These are phyloP conservation scores for Hortiboletus flavorubellus DNA, from an alignment of 768 basidiomycete species.

Conservation along the genomic window DNA sequence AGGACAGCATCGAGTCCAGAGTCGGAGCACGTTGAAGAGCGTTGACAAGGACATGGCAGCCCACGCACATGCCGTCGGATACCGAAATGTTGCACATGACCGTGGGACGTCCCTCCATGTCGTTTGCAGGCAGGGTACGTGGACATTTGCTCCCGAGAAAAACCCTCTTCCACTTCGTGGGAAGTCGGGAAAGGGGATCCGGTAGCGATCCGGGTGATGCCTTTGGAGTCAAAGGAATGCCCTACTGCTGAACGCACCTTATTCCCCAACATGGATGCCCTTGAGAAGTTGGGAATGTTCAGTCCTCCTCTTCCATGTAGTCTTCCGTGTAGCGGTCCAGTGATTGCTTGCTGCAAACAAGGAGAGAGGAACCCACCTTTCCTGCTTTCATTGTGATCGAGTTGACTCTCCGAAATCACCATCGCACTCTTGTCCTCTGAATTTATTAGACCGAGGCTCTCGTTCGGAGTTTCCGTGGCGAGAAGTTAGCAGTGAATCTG, in stretches of 20 bases:
- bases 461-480: conserved; percentile 4
- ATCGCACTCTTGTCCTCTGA: not conserved
- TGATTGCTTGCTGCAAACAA: not conserved
- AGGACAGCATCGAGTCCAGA: too few relatives aligned
- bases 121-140: too few relatives aligned
- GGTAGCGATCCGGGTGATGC: not conserved
- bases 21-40: too few relatives aligned
- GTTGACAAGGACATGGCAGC: too few relatives aligned
- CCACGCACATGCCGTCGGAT: too few relatives aligned
- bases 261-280: not conserved
- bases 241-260: conserved; percentile 26
- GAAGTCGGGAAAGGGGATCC: too few relatives aligned
- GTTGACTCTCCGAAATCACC: not conserved
- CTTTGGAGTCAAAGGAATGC: conserved; percentile 6
- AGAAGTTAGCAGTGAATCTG: not conserved
- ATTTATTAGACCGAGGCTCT: not conserved
- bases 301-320: not conserved
- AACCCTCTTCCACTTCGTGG: too few relatives aligned
- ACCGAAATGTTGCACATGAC: too few relatives aligned
- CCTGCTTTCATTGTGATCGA: not conserved
- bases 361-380: not conserved
- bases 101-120: too few relatives aligned
- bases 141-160: too few relatives aligned
- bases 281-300: too few relatives aligned
- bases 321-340: too few relatives aligned